Evolutionary conservation across 768 basidiomycete genomes (phyloP), one percentile per base, ranked within the genome.

Genomic region (Daedaleopsis nitida): DNA sequence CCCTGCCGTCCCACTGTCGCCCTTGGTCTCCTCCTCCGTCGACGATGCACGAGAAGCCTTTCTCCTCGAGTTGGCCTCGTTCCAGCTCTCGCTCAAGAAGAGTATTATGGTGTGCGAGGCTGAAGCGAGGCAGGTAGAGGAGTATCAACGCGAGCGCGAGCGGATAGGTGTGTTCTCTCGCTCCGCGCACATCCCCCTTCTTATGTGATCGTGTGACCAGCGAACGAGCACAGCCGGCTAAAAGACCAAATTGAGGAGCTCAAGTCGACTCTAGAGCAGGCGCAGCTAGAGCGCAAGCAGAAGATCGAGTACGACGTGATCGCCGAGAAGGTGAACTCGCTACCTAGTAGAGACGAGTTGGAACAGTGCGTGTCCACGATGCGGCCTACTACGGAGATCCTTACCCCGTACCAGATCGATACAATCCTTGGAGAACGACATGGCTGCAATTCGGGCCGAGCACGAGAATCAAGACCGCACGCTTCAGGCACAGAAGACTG

Each of bases 281-380:
- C 89, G 6, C 93, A 94, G 68, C 77, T 88, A 69, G 76, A 86
- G 58, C 84, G 92, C 50, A 80, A 79, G 60, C 82, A 87, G 57
- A 94, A 92, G 77, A 92, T 94, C 66, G 92, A 94, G 69, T 94
- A 94, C 70, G 92, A 94, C 76, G 77, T 82, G 49, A 83, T 94
- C 42, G 84, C 93, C 3, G 93, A 94, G 74, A 92, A 87, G 71
- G 85, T 93, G 51, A 91, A 92, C 67, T 83, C 84, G 17, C 74
- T 94, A 3, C 91, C 92, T 5, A 86, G 80, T 63, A 80, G 92
- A 55, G 86, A 88, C 10, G 93, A 94, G 67, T 78, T 93, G 16
- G 86, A 89, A 69, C 81, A 80, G 92, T 94, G 68, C 67, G 88
- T 82, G 56, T 9, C 27, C 47, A 49, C 21, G 47, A 23, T 49